These are phyloP conservation scores for Colletotrichum endophyticum DNA, from an alignment of 2,329 filamentous ascomycete genomes.

Conservation along the genomic window DNA sequence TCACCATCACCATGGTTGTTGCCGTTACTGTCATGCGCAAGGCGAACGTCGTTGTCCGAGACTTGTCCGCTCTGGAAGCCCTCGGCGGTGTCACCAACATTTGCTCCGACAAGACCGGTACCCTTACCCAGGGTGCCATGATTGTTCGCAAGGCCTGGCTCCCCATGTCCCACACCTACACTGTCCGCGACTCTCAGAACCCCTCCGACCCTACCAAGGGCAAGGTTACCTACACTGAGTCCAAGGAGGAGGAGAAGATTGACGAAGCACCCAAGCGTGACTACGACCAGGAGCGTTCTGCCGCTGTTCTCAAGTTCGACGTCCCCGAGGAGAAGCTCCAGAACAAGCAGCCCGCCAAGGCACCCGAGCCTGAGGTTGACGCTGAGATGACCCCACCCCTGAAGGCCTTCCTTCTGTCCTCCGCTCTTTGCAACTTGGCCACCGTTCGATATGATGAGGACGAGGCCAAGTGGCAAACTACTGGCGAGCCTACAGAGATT, in stretches of 20 bases:
- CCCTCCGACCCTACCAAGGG: conserved; percentile 68
- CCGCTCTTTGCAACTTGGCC: conserved; percentile 70
- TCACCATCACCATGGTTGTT: conserved; percentile 74
- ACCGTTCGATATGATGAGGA: conserved; percentile 61
- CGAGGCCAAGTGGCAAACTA: conserved; percentile 67
- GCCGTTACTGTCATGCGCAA: conserved; percentile 69
- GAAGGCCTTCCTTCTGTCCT: conserved; percentile 55
- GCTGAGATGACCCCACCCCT: conserved; percentile 56
- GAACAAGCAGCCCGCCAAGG: conserved; percentile 35
- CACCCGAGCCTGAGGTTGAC: conserved; percentile 35
- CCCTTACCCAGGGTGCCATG: conserved; percentile 72
- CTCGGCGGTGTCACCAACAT: conserved; percentile 75
- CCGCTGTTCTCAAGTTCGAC: conserved; percentile 66
- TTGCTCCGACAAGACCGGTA: conserved; percentile 77
- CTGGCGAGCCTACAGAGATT: conserved; percentile 77
- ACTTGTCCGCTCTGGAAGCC: conserved; percentile 71
- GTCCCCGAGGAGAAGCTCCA: conserved; percentile 60
- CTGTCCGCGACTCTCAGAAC: conserved; percentile 64
- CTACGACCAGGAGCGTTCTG: conserved; percentile 64
- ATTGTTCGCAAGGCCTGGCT: conserved; percentile 72
- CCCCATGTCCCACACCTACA: conserved; percentile 60
- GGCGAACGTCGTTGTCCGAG: conserved; percentile 68
- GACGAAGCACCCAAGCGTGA: conserved; percentile 50
- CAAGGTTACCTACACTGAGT: conserved; percentile 50
- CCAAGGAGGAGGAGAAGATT: conserved; percentile 35